Evolutionary conservation across 345 rosid species (phyloP).

Genomic region (Bruguiera sexangula): DNA sequence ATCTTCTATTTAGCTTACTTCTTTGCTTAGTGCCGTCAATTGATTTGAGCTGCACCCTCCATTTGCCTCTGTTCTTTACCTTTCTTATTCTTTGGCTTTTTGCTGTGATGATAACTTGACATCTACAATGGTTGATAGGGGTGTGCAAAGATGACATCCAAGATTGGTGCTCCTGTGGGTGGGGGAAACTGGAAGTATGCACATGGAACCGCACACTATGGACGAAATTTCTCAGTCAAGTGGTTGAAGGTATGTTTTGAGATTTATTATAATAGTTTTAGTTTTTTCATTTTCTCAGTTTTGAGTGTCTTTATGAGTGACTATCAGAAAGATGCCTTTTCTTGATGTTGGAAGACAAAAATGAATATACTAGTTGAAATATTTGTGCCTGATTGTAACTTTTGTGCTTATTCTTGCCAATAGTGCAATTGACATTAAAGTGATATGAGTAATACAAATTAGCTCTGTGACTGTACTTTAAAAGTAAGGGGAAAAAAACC

Average conservation of each 20-base stretch:
- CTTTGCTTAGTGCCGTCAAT: background rate
- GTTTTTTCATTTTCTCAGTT: background rate
- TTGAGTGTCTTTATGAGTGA: too few species aligned
- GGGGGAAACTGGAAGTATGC: slow-evolving; percentile 99
- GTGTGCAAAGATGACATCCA: slow-evolving; percentile 97
- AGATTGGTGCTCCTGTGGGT: slow-evolving; percentile 81
- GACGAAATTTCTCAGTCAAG: slow-evolving; percentile 95
- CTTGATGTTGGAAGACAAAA: too few species aligned
- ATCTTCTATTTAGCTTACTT: background rate
- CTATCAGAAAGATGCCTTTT: too few species aligned
- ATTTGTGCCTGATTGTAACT: too few species aligned
- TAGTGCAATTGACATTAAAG: too few species aligned
- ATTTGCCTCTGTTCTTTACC: too few species aligned
- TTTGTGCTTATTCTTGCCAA: too few species aligned
- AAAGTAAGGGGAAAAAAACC: too few species aligned
- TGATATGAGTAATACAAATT: too few species aligned
- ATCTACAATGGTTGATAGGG: slow-evolving; percentile 49
- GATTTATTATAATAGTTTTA: background rate
- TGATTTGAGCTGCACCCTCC: background rate
- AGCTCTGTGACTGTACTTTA: too few species aligned
- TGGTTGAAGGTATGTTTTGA: slow-evolving; percentile 75
- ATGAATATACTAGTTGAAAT: too few species aligned
- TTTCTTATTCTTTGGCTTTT: background rate
- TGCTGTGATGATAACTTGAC: slow-evolving; percentile 11
- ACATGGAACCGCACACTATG: slow-evolving; percentile 98